Percentiles rank a stretch among this genome's conserved stretches.
Conservation (phyloP, 2,329 filamentous ascomycete genomes). For the Diaporthe amygdali region DNA sequence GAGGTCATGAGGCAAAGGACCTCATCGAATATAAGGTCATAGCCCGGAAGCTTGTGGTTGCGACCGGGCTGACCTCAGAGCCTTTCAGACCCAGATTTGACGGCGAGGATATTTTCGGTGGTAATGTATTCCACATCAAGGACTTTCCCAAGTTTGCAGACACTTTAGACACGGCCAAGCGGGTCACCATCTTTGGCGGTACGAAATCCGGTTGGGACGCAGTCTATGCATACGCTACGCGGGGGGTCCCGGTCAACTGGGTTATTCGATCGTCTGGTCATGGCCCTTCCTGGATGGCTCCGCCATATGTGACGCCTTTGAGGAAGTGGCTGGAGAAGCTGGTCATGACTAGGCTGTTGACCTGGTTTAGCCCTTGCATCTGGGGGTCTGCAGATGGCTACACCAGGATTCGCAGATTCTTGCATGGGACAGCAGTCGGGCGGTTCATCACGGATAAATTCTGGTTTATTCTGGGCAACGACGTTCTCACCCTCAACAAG, state of each 20-base stretch:
- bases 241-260: conserved; percentile 63
- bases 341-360: conserved; percentile 64
- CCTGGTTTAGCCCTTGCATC: conserved; percentile 69
- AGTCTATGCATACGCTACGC: conserved; percentile 63
- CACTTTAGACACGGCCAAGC: conserved; percentile 45
- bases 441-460: conserved; percentile 60
- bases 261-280: conserved; percentile 56
- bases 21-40: neutral
- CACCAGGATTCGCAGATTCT: conserved; percentile 55
- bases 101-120: conserved; percentile 50
- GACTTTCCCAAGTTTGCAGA: conserved; percentile 48
- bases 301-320: conserved; percentile 54
- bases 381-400: conserved; percentile 55
- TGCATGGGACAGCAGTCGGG: conserved; percentile 62
- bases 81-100: conserved; percentile 51
- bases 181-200: conserved; percentile 63
- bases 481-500: conserved; percentile 57
- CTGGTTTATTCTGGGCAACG: conserved; percentile 61
- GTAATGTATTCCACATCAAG: conserved; percentile 54
- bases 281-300: conserved; percentile 65
- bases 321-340: conserved; percentile 72
- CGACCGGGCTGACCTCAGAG: conserved; percentile 45
- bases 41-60: neutral
- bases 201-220: conserved; percentile 64
- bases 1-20: neutral